A percentile compares a stretch with the other conserved stretches of the same genome.
Evolutionary conservation across 208 protist species (phyloP).

Genomic region (Crithidia thermophila): DNA sequence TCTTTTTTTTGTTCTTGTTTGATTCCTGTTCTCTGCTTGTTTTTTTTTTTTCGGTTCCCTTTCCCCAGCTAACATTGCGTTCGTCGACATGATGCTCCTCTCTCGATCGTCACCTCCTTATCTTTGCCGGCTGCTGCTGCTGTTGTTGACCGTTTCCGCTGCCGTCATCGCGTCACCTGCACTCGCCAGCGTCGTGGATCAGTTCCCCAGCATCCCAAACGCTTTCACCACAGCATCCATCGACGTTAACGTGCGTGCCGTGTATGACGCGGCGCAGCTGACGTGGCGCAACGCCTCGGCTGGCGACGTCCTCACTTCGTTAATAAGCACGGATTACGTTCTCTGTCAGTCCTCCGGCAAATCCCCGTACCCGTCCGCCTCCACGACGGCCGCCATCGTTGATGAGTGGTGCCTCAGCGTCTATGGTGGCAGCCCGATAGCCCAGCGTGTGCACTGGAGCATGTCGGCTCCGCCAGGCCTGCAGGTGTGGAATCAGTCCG

Average conservation of each 20-base stretch:
- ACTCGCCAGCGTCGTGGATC: neutral
- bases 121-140: neutral
- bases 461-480: constrained; percentile 38
- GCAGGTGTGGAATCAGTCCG: constrained; percentile 4
- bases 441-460: constrained; percentile 39
- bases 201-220: constrained; percentile 1
- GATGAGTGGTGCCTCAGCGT: constrained; percentile 7
- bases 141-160: neutral
- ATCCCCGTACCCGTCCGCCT: neutral
- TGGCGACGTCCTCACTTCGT: neutral
- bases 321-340: constrained; percentile 17
- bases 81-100: no score
- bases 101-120: no score
- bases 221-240: constrained; percentile 5
- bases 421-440: neutral
- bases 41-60: no score
- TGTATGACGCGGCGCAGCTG: constrained; percentile 28
- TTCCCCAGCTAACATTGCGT: no score
- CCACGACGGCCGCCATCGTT: neutral
- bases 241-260: constrained; percentile 14
- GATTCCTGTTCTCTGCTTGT: no score
- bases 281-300: neutral
- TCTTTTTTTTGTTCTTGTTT: no score
- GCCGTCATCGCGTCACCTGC: neutral
- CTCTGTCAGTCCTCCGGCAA: constrained; percentile 10